These are phyloP conservation scores for Elsinoe necatrix DNA, from an alignment of 2,329 filamentous ascomycete species.

Conservation along the genomic window DNA sequence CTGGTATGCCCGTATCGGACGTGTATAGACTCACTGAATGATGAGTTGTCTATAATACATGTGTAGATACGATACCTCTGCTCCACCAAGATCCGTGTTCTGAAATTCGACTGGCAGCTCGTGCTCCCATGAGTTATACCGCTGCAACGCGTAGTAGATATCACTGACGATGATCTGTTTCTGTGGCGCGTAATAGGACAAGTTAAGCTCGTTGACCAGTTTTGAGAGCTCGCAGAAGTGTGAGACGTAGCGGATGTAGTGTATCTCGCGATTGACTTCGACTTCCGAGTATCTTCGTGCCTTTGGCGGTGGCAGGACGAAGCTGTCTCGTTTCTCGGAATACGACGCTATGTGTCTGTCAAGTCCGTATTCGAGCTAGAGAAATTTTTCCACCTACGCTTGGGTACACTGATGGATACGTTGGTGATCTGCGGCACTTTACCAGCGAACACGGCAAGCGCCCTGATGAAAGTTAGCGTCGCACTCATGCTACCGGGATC, in stretches of 20 bases:
- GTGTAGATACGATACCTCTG: background rate
- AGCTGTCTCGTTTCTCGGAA: constrained; percentile 7
- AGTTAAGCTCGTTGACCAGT: constrained; percentile 1
- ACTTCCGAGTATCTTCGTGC: background rate
- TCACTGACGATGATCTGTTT: background rate
- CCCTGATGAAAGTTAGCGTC: background rate
- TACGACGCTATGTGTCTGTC: background rate
- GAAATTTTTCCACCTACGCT: background rate
- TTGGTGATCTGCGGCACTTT: background rate
- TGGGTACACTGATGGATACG: background rate
- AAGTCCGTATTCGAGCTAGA: background rate
- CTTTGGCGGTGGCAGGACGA: background rate
- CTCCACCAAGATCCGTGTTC: background rate
- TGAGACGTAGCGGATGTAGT: background rate
- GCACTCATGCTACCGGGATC: too few relatives aligned
- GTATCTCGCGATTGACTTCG: constrained; percentile 6
- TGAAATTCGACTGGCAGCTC: constrained; percentile 2
- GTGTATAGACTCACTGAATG: background rate
- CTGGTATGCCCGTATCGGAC: background rate
- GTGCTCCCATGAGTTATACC: constrained; percentile 8
- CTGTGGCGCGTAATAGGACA: background rate
- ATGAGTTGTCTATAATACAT: constrained; percentile 5
- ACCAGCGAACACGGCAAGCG: background rate
- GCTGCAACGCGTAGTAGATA: background rate
- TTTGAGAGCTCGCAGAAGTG: constrained; percentile 13